Percentiles rank a stretch among this genome's conserved stretches.
Conservation (phyloP, 1,284 basidiomycete species). For the Ceratobasidium sp. region DNA sequence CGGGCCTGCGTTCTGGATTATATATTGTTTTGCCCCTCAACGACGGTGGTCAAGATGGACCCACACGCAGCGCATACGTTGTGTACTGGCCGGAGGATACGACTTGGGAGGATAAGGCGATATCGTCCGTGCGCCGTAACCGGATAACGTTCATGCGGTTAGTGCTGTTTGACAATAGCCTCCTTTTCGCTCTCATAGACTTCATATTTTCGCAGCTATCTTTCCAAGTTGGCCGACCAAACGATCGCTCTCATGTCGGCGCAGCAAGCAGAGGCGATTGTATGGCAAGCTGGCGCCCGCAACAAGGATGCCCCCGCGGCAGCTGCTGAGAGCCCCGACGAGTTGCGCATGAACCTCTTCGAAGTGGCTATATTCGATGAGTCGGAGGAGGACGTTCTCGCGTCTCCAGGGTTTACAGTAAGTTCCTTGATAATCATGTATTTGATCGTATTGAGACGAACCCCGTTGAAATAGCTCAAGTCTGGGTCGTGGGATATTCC, state of each 20-base stretch:
- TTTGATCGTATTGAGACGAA: background rate
- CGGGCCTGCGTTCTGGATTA: constrained; percentile 62
- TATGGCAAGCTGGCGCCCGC: constrained; percentile 33
- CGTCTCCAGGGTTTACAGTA: constrained; percentile 28
- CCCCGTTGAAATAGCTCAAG: background rate
- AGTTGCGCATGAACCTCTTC: constrained; percentile 36
- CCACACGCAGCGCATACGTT: constrained; percentile 28
- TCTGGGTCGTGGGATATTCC: background rate
- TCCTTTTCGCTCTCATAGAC: background rate
- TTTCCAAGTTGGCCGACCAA: constrained; percentile 48
- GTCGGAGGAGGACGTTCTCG: constrained; percentile 37
- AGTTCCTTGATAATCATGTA: background rate
- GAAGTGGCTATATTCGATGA: constrained; percentile 21
- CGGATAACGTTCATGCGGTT: constrained; percentile 48
- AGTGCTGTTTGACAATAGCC: background rate
- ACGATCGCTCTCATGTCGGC: constrained; percentile 43
- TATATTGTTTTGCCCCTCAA: constrained; percentile 55
- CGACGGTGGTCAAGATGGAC: background rate
- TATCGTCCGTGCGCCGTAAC: constrained; percentile 46
- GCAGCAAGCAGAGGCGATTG: constrained; percentile 44
- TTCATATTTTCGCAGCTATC: constrained; percentile 38
- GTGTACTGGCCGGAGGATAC: constrained; percentile 49
- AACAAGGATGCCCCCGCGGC: background rate
- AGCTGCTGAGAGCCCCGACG: constrained; percentile 15
- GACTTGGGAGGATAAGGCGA: constrained; percentile 48